Base-by-base conservation (phyloP, 202 grass and related monocot species). In the Carex sylvatica region DNA sequence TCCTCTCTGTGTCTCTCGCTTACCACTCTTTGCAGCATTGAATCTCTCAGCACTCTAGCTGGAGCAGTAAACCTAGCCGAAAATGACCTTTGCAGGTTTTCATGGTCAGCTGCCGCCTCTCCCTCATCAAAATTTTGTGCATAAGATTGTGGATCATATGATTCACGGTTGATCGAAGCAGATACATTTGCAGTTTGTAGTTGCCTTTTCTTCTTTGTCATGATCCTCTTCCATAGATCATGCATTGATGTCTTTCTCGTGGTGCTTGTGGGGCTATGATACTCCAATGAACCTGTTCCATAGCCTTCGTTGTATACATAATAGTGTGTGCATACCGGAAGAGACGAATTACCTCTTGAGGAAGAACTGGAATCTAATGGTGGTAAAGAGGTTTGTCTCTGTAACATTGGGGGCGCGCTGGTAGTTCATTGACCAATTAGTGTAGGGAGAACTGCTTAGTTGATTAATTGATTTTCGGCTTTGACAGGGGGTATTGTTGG, bases 71-170 rank as follows among this genome's bases (percentile, higher is more conserved):
- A 88, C 14, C 85, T 66, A 18, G 84, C 84, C 16, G 88, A 92
- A 90, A 97, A 97, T 0, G 89, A 93, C 1, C 89, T 84, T 20
- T 61, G 20, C 16, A 97, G 85, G 38, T 97, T 84, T 60, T 97
- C 88, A 14, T 88, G 88, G 78, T 93, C 89, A 60, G 2, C 70
- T 3, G 74, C 84, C 2, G 86, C 86, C 4, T 42, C 61, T 44
- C 86, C 94, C n/a, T 93, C 84, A 78, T 97, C 94, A 69, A 97
- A 93, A 79, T 97, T 97, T 85, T 92, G 84, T 61, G 66, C 80
- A 59, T 97, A 92, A 4, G 92, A 88, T 44, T 88, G 72, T 3
- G 87, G 76, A 74, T 84, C 84, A 78, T 97, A 90, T 56, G 40
- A 53, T 20, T 84, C 71, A 12, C 19, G 12, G 72, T 33, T 58